Evolutionary conservation across 1,284 basidiomycete species (phyloP), one percentile per base, ranked within the genome.

Genomic region (Cryptococcus depauperatus): DNA sequence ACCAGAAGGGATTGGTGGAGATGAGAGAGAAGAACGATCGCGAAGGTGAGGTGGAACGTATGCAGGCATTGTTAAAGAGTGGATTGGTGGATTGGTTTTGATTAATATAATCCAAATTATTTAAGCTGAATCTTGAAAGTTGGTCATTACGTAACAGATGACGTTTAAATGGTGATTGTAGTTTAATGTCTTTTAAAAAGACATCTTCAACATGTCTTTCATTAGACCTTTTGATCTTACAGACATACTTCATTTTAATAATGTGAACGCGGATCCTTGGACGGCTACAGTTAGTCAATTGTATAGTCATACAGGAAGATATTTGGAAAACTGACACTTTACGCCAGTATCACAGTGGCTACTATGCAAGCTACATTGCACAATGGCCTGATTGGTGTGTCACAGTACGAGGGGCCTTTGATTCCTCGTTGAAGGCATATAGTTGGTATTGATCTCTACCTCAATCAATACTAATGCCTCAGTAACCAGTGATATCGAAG

Each of bases 261-360:
- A 61, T 27, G 71, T 76, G 54, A 75, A 76, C 49, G 63, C 72
- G 25, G 74, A 76, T 53, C 58, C 72, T 21, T 76, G 74, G 74
- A 76, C 74, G n/a, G 74, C 74, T 35, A 76, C 74, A 5, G 66
- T 67, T 33, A 35, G 64, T 60, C 30, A n/a, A n/a, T n/a, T n/a
- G n/a, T n/a, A n/a, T n/a, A 11, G 14, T 3, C 37, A 26, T n/a
- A 19, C 18, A 22, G 10, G 26, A 41, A 11, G 25, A 21, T 30
- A 9, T 13, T 41, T 29, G 26, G 29, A n/a, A 28, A 16, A 21
- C 32, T 44, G 33, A 37, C 16, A 23, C 28, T 35, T 26, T 7
- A 10, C 14, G 14, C 13, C 44, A 65, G 59, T 69, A 69, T 51
- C 59, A 63, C 43, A 64, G 52, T 35, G 64, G 63, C 21, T 69